Evolutionary conservation across 768 basidiomycete species (phyloP).

Genomic region (Epithele typhae): DNA sequence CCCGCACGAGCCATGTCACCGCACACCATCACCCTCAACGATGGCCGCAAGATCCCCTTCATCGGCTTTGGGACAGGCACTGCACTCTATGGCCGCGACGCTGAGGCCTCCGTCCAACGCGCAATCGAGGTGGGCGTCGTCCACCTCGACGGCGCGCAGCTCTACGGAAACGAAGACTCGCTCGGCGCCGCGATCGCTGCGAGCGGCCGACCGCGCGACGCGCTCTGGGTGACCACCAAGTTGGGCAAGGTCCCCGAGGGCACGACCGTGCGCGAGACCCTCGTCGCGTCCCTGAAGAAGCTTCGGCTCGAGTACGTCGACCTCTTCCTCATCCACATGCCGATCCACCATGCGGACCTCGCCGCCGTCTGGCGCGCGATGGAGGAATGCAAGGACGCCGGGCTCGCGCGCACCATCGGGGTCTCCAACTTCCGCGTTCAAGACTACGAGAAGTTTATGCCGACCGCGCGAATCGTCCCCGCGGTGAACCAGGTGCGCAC

Average conservation of each 20-base stretch:
- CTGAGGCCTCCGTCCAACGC: constrained; percentile 18
- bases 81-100: constrained; percentile 27
- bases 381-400: constrained; percentile 38
- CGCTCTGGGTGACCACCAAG: constrained; percentile 44
- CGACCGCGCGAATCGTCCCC: constrained; percentile 33
- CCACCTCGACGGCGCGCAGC: constrained; percentile 38
- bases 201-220: constrained; percentile 30
- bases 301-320: constrained; percentile 38
- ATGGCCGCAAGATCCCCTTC: constrained; percentile 33
- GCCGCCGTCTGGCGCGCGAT: constrained; percentile 40
- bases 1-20: constrained; percentile 20
- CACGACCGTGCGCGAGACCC: constrained; percentile 30
- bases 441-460: constrained; percentile 39
- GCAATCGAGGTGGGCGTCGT: constrained; percentile 34
- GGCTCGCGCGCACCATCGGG: constrained; percentile 39
- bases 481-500: constrained; percentile 50
- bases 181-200: constrained; percentile 30
- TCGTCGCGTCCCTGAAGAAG: constrained; percentile 37
- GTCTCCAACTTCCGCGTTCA: constrained; percentile 52
- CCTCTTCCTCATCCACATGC: constrained; percentile 43
- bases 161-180: constrained; percentile 35
- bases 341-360: constrained; percentile 19
- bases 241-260: constrained; percentile 28
- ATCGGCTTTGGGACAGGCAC: constrained; percentile 38
- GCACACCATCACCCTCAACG: constrained; percentile 30